phyloP scores from a whole-genome alignment of 495 filamentous ascomycete genomes.

The Evernia prunastri region DNA sequence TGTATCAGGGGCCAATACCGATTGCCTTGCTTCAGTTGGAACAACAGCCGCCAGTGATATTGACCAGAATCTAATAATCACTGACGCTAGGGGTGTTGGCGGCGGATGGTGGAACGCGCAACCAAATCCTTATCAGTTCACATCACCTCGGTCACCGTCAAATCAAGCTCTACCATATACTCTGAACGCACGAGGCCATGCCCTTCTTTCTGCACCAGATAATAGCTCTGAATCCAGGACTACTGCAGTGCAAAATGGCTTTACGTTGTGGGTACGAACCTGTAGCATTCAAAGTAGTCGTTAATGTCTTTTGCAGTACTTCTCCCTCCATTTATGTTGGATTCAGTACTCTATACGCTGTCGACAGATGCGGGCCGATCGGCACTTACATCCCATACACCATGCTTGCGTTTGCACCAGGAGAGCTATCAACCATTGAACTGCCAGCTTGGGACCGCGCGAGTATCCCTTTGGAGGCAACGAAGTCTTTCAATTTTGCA shows the following conservation, averaged over 20 bases:
- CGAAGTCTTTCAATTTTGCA: constrained; percentile 13
- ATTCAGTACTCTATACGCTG: constrained; percentile 4
- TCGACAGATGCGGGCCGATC: constrained; percentile 3
- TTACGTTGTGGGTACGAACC: neutral
- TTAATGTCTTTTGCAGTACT: constrained; percentile 4
- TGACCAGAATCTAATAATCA: neutral
- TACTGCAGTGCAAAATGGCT: neutral
- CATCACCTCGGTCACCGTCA: neutral
- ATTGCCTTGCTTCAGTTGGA: constrained; percentile 4
- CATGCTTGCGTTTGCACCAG: constrained; percentile 14
- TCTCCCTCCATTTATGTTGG: constrained; percentile 14
- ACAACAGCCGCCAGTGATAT: neutral
- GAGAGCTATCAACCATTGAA: constrained; percentile 12
- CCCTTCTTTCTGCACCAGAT: neutral
- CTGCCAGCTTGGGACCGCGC: neutral
- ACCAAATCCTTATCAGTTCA: constrained; percentile 1
- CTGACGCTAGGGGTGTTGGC: neutral
- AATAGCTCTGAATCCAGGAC: neutral
- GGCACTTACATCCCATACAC: neutral
- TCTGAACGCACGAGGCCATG: neutral
- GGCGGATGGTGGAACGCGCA: neutral
- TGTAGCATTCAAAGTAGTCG: neutral
- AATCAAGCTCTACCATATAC: neutral
- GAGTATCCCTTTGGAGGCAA: neutral
- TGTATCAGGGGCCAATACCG: constrained; percentile 4